phyloP scores from a whole-genome alignment of 148 eudicot genomes.

The Camellia japonica region DNA sequence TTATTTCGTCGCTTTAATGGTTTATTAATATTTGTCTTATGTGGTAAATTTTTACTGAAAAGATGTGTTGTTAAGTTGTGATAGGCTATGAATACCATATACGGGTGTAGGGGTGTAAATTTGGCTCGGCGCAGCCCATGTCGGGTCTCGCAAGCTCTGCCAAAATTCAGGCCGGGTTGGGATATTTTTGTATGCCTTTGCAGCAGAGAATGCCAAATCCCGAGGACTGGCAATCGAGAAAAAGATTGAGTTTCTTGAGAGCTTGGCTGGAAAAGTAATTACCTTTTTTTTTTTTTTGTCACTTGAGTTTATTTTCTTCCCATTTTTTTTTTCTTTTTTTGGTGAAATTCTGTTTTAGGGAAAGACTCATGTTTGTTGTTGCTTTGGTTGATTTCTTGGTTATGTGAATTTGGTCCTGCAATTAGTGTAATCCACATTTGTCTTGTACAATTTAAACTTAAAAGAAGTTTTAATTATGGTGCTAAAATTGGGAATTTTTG shows the following conservation, averaged over 20 bases:
- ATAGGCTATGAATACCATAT: no score
- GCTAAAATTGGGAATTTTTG: neutral
- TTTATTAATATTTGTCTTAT: no score
- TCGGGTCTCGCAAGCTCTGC: no score
- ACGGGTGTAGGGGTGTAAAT: no score
- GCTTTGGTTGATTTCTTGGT: neutral
- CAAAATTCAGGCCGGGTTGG: no score
- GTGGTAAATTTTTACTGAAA: no score
- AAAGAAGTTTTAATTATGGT: neutral
- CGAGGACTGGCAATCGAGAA: slow-evolving; percentile 62
- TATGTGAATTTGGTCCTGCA: no score
- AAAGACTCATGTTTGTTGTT: neutral
- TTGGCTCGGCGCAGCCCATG: no score
- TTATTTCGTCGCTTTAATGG: no score
- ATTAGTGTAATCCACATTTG: neutral
- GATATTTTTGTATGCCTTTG: slow-evolving; percentile 16
- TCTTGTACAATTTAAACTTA: neutral
- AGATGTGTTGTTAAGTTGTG: no score
- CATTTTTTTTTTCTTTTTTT: neutral
- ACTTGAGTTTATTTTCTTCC: neutral
- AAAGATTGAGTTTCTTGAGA: slow-evolving; percentile 78
- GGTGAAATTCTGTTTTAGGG: neutral
- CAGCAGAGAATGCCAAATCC: slow-evolving; percentile 54
- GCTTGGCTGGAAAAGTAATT: slow-evolving; percentile 64
- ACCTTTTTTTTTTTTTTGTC: neutral